phyloP scores from a whole-genome alignment of 1,284 basidiomycete species.

The Earliella scabrosa region DNA sequence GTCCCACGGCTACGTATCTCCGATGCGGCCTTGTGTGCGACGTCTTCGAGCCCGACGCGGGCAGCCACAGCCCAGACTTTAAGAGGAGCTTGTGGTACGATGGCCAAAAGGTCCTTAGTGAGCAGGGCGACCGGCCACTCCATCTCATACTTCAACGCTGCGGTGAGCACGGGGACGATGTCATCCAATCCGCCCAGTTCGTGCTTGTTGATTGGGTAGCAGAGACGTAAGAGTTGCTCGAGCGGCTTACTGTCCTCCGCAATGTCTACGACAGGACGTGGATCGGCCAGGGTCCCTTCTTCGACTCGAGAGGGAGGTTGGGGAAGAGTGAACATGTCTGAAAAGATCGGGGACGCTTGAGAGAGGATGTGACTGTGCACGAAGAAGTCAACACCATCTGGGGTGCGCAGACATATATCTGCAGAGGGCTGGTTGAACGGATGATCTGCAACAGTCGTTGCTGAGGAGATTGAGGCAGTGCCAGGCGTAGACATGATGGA shows the following conservation, averaged over 20 bases:
- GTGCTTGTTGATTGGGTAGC: conserved; percentile 25
- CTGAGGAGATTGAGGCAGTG: too few species aligned
- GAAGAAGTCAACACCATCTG: conserved; percentile 19
- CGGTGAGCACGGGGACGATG: conserved; percentile 10
- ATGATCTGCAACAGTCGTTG: not conserved
- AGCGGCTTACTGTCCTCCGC: conserved; percentile 16
- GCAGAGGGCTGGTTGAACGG: not conserved
- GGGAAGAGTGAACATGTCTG: conserved; percentile 15
- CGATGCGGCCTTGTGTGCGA: conserved; percentile 12
- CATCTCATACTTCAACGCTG: conserved; percentile 26
- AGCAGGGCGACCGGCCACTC: conserved; percentile 11
- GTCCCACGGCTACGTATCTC: not conserved
- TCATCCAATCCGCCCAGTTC: conserved; percentile 3
- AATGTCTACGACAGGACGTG: conserved; percentile 4
- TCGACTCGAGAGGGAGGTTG: not conserved
- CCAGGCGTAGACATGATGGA: too few species aligned
- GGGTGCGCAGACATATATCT: conserved; percentile 35
- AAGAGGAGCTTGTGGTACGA: conserved; percentile 7
- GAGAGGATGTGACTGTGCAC: conserved; percentile 13
- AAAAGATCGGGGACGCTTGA: conserved; percentile 30
- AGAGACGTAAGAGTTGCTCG: conserved; percentile 19
- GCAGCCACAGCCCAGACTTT: conserved; percentile 22
- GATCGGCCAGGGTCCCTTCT: not conserved
- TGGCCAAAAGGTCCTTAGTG: conserved; percentile 6
- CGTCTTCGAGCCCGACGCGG: conserved; percentile 13